Conservation (phyloP, 768 basidiomycete genomes). For the Sistotremastrum niveocremeum region DNA sequence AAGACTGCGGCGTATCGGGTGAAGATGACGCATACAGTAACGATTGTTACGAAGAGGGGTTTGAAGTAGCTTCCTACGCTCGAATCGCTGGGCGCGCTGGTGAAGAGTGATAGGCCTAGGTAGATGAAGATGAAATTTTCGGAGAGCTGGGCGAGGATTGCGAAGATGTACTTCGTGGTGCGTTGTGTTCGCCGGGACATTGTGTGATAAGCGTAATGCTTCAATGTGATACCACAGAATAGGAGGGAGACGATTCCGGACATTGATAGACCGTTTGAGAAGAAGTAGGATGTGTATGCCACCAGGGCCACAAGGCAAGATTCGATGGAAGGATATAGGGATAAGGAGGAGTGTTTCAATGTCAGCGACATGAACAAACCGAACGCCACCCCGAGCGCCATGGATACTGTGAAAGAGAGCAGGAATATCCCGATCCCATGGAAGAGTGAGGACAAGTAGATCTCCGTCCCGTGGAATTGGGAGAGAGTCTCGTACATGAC, state of each 20-base stretch:
- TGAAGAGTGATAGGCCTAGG: constrained; percentile 94
- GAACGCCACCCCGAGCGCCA: constrained; percentile 86
- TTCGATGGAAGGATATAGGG: constrained; percentile 84
- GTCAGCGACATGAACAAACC: constrained; percentile 85
- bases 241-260: constrained; percentile 94
- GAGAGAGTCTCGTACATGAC: constrained; percentile 98
- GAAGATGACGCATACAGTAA: constrained; percentile 83
- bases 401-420: constrained; percentile 86
- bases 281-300: constrained; percentile 97
- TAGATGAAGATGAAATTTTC: constrained; percentile 99
- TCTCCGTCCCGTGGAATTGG: constrained; percentile 81
- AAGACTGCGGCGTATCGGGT: constrained; percentile 95
- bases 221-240: constrained; percentile 97
- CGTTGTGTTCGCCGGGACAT: constrained; percentile 94
- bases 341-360: constrained; percentile 86
- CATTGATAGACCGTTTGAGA: constrained; percentile 92
- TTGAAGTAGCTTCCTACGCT: constrained; percentile 80
- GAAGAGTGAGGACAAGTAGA: constrained; percentile 79
- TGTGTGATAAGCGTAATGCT: constrained; percentile 99
- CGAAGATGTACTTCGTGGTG: constrained; percentile 91
- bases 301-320: constrained; percentile 91
- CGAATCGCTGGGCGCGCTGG: constrained; percentile 63
- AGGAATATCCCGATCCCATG: constrained; percentile 97
- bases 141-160: constrained; percentile 82
- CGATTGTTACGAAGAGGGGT: constrained; percentile 87